Evolutionary conservation across 78 protist genomes (phyloP).

Genomic region (slime mould (Dictyostelium discoideum)): DNA sequence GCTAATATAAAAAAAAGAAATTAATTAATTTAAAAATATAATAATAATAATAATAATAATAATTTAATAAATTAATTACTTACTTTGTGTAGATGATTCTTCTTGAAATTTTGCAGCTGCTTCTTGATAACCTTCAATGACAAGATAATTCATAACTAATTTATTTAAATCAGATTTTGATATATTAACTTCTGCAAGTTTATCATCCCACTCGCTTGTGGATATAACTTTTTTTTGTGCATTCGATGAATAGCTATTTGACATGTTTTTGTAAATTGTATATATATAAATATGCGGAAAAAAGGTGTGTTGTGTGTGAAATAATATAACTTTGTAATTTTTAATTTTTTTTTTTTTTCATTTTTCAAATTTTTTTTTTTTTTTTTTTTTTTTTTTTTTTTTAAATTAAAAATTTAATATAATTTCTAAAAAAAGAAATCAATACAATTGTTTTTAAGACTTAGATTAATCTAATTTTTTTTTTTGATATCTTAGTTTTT

Average conservation of each 20-base stretch:
- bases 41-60: too few species aligned
- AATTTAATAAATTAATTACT: too few species aligned
- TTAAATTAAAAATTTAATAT: too few species aligned
- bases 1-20: background rate
- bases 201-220: conserved; percentile 54
- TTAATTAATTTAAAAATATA: too few species aligned
- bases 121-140: conserved; percentile 93
- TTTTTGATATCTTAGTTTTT: too few species aligned
- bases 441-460: too few species aligned
- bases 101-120: conserved; percentile 87
- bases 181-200: conserved; percentile 27
- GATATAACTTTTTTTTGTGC: background rate
- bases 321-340: too few species aligned
- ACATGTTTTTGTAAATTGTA: background rate
- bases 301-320: too few species aligned
- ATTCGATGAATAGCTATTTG: background rate
- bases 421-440: too few species aligned
- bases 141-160: conserved; percentile 93
- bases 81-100: conserved; percentile 88
- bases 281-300: background rate
- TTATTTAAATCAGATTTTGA: conserved; percentile 81
- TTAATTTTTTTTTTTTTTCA: background rate
- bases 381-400: background rate
- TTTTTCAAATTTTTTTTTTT: background rate
- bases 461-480: too few species aligned